Evolutionary conservation across 495 filamentous ascomycete genomes (phyloP).

Genomic region (Elasticomyces elasticus): DNA sequence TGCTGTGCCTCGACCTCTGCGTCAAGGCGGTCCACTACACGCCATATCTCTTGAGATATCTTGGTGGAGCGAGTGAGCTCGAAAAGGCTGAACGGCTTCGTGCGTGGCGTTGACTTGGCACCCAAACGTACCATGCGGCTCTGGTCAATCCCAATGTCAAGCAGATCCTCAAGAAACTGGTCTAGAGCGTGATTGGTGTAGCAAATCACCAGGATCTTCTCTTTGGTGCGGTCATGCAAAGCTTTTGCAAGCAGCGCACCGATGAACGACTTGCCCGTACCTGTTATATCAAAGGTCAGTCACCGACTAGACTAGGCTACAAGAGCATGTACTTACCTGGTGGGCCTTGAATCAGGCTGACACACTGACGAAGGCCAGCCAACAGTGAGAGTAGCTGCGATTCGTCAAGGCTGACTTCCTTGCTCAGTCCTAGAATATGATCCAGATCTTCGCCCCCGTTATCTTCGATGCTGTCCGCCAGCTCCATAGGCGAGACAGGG

Average conservation of each 20-base stretch:
- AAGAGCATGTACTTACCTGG: slow-evolving; percentile 50
- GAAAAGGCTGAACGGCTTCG: slow-evolving; percentile 37
- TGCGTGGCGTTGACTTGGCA: slow-evolving; percentile 46
- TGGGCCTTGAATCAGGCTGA: slow-evolving; percentile 66
- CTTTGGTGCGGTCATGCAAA: slow-evolving; percentile 41
- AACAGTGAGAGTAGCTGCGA: slow-evolving; percentile 52
- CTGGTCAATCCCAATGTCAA: slow-evolving; percentile 49
- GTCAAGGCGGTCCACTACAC: slow-evolving; percentile 35
- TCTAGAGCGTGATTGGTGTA: slow-evolving; percentile 48
- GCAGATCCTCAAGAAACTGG: slow-evolving; percentile 62
- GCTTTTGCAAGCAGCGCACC: slow-evolving; percentile 56
- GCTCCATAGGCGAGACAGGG: neutral
- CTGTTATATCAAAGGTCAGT: too few species aligned
- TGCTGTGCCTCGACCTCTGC: slow-evolving; percentile 20
- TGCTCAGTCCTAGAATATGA: slow-evolving; percentile 22
- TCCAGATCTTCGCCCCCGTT: slow-evolving; percentile 25
- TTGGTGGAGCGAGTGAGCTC: slow-evolving; percentile 34
- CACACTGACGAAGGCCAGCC: slow-evolving; percentile 41
- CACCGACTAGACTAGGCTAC: too few species aligned
- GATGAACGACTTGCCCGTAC: slow-evolving; percentile 73
- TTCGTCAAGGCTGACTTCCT: slow-evolving; percentile 36
- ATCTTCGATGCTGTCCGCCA: slow-evolving; percentile 24
- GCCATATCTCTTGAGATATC: slow-evolving; percentile 29
- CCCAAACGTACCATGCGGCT: slow-evolving; percentile 58
- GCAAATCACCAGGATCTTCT: slow-evolving; percentile 53